phyloP scores from a whole-genome alignment of 2,329 filamentous ascomycete species.

The Dothidotthia symphoricarpi region DNA sequence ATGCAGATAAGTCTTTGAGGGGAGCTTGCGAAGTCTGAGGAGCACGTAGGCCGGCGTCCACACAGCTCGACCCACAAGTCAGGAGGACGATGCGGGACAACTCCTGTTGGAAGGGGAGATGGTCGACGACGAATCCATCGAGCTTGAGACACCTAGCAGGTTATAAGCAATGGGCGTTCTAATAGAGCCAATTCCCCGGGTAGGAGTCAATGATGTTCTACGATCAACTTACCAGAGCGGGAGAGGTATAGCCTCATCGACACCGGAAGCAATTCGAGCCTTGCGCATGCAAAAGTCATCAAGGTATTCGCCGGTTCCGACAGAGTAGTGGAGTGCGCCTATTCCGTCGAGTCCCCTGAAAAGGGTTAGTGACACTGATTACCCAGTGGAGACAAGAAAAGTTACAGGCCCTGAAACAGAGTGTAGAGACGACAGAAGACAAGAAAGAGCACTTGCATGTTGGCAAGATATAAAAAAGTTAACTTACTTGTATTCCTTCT shows the following conservation, averaged over 20 bases:
- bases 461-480: background rate
- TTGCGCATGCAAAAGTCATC: constrained; percentile 33
- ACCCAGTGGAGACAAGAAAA: too few species aligned
- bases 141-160: constrained; percentile 26
- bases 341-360: constrained; percentile 30
- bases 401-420: too few species aligned
- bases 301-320: constrained; percentile 37
- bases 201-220: too few species aligned
- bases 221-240: constrained; percentile 16
- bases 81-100: constrained; percentile 24
- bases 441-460: too few species aligned
- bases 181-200: too few species aligned
- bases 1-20: constrained; percentile 16
- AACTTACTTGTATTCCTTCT: constrained; percentile 26
- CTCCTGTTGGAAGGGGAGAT: constrained; percentile 31
- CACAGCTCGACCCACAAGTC: constrained; percentile 25
- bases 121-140: constrained; percentile 36
- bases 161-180: background rate
- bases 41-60: constrained; percentile 30
- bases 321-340: constrained; percentile 26
- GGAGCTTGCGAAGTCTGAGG: constrained; percentile 16
- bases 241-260: constrained; percentile 22
- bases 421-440: too few species aligned
- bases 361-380: background rate
- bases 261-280: constrained; percentile 27